These are phyloP conservation scores for Acanthamoeba royreba DNA, from an alignment of 208 protist species.

Conservation along the genomic window DNA sequence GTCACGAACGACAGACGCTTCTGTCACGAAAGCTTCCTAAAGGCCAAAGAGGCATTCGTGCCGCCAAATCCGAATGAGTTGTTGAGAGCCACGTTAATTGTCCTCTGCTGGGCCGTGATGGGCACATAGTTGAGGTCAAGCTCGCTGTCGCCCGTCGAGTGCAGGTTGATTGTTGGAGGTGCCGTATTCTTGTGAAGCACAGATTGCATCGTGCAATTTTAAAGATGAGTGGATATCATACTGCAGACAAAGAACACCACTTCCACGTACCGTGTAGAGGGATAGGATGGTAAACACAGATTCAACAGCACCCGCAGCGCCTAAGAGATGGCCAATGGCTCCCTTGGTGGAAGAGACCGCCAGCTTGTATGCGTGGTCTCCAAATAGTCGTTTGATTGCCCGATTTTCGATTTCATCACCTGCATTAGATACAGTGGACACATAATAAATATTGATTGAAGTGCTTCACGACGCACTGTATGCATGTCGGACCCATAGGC, in stretches of 20 bases:
- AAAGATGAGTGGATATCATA: background rate
- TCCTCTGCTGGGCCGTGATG: background rate
- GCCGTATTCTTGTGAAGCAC: conserved; percentile 74
- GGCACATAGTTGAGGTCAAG: conserved; percentile 38
- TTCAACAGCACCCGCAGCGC: conserved; percentile 86
- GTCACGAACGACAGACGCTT: too few species aligned
- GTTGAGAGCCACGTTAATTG: conserved; percentile 82
- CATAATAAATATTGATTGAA: background rate
- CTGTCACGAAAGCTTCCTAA: background rate
- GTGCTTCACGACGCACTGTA: background rate
- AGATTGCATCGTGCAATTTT: background rate
- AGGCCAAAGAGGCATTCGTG: conserved; percentile 81
- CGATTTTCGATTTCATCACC: conserved; percentile 79
- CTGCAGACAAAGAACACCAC: background rate
- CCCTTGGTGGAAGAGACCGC: conserved; percentile 86
- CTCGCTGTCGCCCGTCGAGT: conserved; percentile 48
- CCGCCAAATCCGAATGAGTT: conserved; percentile 97
- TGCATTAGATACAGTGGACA: background rate
- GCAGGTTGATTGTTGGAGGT: conserved; percentile 92
- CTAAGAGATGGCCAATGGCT: conserved; percentile 94
- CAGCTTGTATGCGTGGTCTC: background rate
- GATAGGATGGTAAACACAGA: conserved; percentile 63
- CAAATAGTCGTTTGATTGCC: conserved; percentile 65
- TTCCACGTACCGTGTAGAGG: conserved; percentile 17
- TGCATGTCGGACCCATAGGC: conserved; percentile 73